Evolutionary conservation across 140 eudicot species (phyloP).

Genomic region (Flaveria floridana): DNA sequence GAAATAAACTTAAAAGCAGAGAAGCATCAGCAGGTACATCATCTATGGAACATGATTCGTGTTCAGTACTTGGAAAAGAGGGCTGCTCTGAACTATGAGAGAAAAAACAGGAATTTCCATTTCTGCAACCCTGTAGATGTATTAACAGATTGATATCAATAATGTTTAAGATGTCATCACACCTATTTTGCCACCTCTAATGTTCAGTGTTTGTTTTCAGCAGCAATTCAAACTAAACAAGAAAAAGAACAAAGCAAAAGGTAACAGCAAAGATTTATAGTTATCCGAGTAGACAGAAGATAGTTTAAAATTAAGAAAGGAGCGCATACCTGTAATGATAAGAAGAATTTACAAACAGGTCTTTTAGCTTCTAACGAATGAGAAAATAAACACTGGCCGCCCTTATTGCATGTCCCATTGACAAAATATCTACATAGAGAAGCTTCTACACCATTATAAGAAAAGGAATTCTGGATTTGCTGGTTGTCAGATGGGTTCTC

Average conservation of each 20-base stretch:
- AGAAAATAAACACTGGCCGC: slow-evolving; percentile 57
- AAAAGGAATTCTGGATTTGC: slow-evolving; percentile 16
- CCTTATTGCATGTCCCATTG: slow-evolving; percentile 75
- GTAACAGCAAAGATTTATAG: background rate
- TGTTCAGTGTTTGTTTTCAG: slow-evolving; percentile 10
- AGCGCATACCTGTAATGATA: slow-evolving; percentile 66
- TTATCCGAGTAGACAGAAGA: background rate
- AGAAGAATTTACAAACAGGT: slow-evolving; percentile 72
- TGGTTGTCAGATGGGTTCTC: slow-evolving; percentile 41
- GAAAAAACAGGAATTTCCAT: slow-evolving; percentile 64
- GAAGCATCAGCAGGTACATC: slow-evolving; percentile 49
- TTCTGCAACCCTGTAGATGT: slow-evolving; percentile 76
- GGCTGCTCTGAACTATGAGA: slow-evolving; percentile 55
- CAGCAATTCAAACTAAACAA: background rate
- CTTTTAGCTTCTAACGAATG: slow-evolving; percentile 65
- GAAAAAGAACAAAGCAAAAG: background rate
- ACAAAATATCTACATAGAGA: slow-evolving; percentile 58
- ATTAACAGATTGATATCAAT: slow-evolving; percentile 4
- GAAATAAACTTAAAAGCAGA: slow-evolving; percentile 54
- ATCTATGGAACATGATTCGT: slow-evolving; percentile 50
- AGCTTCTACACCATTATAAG: slow-evolving; percentile 24
- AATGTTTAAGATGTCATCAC: background rate
- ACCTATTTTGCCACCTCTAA: background rate
- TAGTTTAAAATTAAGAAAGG: background rate
- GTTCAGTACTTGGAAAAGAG: slow-evolving; percentile 31